Conservation (phyloP, 2,329 filamentous ascomycete genomes). For the Colletotrichum neosansevieriae region DNA sequence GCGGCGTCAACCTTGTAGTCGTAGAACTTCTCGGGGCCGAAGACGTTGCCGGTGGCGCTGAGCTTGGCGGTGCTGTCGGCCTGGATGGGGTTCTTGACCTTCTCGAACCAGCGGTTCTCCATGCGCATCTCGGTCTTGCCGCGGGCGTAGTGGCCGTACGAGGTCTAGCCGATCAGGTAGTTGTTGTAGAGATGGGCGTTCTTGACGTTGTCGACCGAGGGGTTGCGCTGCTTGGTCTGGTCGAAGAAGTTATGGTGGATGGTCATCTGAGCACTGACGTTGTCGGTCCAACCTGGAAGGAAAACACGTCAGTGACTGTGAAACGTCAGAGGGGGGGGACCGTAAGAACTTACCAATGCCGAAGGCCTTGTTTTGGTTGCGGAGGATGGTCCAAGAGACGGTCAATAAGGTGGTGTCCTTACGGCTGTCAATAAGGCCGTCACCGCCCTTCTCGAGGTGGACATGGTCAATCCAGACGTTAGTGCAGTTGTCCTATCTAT, state of each 20-base stretch:
- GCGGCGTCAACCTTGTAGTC: constrained; percentile 41
- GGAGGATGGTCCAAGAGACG: constrained; percentile 44
- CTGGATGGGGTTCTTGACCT: constrained; percentile 43
- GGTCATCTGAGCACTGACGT: constrained; percentile 43
- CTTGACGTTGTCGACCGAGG: constrained; percentile 44
- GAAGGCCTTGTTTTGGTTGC: constrained; percentile 45
- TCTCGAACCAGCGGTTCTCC: constrained; percentile 46
- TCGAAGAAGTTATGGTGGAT: constrained; percentile 46
- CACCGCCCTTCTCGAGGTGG: constrained; percentile 43
- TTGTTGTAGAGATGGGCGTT: constrained; percentile 47
- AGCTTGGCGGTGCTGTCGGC: constrained; percentile 38
- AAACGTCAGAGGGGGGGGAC: background rate
- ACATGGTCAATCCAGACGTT: constrained; percentile 47
- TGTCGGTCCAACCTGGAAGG: constrained; percentile 44
- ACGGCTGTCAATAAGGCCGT: constrained; percentile 44
- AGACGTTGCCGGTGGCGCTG: constrained; percentile 38
- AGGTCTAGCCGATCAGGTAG: constrained; percentile 43
- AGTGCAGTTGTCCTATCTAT: constrained; percentile 31
- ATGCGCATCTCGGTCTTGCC: constrained; percentile 44
- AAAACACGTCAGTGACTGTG: background rate
- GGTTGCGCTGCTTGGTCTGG: constrained; percentile 44
- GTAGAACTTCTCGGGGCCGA: constrained; percentile 38
- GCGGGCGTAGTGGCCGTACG: constrained; percentile 45
- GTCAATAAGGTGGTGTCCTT: constrained; percentile 46
- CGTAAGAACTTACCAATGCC: constrained; percentile 42